Evolutionary conservation across 1,284 basidiomycete species (phyloP).

Genomic region (Caloboletus firmus): DNA sequence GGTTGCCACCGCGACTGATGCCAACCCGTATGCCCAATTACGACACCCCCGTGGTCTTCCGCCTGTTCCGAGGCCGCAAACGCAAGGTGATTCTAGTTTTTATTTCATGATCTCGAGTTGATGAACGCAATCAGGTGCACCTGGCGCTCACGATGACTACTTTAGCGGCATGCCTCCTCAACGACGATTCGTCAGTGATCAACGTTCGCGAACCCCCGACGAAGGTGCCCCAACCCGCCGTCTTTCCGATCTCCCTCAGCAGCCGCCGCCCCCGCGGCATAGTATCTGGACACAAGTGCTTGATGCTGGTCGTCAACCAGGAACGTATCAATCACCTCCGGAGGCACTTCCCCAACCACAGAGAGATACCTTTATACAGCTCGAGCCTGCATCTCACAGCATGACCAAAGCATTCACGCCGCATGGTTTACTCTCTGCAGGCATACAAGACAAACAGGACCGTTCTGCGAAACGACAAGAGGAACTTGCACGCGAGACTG

Average conservation of each 20-base stretch:
- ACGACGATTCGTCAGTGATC: conserved; percentile 47
- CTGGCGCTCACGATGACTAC: conserved; percentile 24
- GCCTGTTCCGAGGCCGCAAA: conserved; percentile 40
- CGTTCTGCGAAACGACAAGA: conserved; percentile 94
- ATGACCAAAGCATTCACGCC: conserved; percentile 94
- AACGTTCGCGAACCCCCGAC: conserved; percentile 44
- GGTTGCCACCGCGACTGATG: too few species aligned
- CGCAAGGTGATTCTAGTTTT: conserved; percentile 32
- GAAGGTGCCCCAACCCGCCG: conserved; percentile 44
- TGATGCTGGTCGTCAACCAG: conserved; percentile 60
- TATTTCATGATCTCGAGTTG: conserved; percentile 8
- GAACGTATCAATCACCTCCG: conserved; percentile 36
- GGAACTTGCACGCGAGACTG: conserved; percentile 86
- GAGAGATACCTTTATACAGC: conserved; percentile 78
- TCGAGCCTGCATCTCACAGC: conserved; percentile 70
- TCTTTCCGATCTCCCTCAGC: conserved; percentile 51
- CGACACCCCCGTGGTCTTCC: conserved; percentile 44
- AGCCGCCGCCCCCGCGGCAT: conserved; percentile 56
- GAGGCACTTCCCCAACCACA: conserved; percentile 37
- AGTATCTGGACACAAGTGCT: conserved; percentile 85
- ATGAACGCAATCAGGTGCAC: conserved; percentile 15
- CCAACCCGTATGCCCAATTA: conserved; percentile 33
- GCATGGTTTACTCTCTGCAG: conserved; percentile 91
- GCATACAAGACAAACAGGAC: conserved; percentile 93
- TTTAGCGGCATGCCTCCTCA: conserved; percentile 22